Evolutionary conservation across 2,329 filamentous ascomycete species (phyloP).

Genomic region (Corynespora cassiicola): DNA sequence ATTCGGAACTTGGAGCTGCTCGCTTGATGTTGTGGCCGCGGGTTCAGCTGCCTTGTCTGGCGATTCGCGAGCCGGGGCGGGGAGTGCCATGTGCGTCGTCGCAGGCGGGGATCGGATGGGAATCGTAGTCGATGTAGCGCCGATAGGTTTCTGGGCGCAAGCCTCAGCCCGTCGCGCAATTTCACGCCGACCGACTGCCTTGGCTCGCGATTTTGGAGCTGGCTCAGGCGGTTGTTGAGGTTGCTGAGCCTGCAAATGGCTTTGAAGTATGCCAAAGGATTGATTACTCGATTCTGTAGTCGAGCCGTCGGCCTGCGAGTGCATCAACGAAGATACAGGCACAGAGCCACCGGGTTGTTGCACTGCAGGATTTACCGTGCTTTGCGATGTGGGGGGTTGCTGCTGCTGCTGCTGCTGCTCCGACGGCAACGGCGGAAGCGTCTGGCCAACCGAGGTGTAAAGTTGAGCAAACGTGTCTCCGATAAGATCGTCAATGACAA

Average conservation of each 20-base stretch:
- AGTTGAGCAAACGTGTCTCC: slow-evolving; percentile 85
- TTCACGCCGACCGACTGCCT: slow-evolving; percentile 66
- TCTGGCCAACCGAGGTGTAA: slow-evolving; percentile 70
- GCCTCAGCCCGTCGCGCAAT: slow-evolving; percentile 66
- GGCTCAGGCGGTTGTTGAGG: slow-evolving; percentile 24
- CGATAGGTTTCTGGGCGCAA: slow-evolving; percentile 53
- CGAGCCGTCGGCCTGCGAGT: slow-evolving; percentile 38
- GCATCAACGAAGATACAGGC: slow-evolving; percentile 39
- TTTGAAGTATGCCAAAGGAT: slow-evolving; percentile 33
- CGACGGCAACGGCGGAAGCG: slow-evolving; percentile 59
- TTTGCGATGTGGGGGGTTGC: slow-evolving; percentile 11
- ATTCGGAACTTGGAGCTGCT: slow-evolving; percentile 29
- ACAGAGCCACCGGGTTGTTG: slow-evolving; percentile 25
- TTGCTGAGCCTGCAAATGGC: slow-evolving; percentile 27
- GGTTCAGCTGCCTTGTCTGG: slow-evolving; percentile 22
- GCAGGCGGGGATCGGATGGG: slow-evolving; percentile 41
- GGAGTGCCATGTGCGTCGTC: slow-evolving; percentile 16
- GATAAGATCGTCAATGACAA: slow-evolving; percentile 89
- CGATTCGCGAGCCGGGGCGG: slow-evolving; percentile 18
- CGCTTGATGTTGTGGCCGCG: slow-evolving; percentile 7
- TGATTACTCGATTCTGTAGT: slow-evolving; percentile 9
- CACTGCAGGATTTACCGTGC: slow-evolving; percentile 9
- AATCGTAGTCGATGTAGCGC: slow-evolving; percentile 38
- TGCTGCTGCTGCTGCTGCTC: slow-evolving; percentile 38
- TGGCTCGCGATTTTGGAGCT: slow-evolving; percentile 50